Percentiles rank a stretch among this genome's conserved stretches.
Conservation (phyloP, 2,329 filamentous ascomycete species). For the Chrysoporthe austroafricana region DNA sequence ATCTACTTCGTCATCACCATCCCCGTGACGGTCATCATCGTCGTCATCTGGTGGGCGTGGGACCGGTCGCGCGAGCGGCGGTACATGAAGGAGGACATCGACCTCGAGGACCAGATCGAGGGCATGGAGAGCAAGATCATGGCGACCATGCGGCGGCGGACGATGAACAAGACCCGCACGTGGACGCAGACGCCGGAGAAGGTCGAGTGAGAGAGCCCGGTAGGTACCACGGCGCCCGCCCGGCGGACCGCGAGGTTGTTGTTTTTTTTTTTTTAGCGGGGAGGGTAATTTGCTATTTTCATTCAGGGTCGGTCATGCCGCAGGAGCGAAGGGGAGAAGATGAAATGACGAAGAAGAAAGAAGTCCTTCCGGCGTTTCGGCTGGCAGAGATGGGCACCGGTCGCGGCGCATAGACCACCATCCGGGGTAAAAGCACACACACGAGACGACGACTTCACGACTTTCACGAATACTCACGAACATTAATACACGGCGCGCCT, state of each 20-base stretch:
- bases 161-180: conserved; percentile 59
- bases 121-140: conserved; percentile 62
- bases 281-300: too few relatives aligned
- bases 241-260: too few relatives aligned
- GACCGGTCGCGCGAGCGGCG: conserved; percentile 54
- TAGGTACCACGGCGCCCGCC: too few relatives aligned
- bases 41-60: conserved; percentile 58
- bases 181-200: conserved; percentile 45
- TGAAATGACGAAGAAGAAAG: neutral
- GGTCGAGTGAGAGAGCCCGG: conserved; percentile 18
- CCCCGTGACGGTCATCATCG: conserved; percentile 59
- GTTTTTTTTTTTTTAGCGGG: too few relatives aligned
- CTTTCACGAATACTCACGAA: neutral
- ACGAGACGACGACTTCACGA: conserved; percentile 3
- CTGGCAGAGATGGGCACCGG: neutral
- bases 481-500: neutral
- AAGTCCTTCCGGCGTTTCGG: neutral
- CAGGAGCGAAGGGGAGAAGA: too few relatives aligned
- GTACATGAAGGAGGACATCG: conserved; percentile 53
- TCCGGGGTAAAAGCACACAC: neutral
- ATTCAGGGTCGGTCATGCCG: too few relatives aligned
- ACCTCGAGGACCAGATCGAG: conserved; percentile 59
- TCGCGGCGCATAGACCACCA: too few relatives aligned
- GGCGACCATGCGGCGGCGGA: conserved; percentile 58
- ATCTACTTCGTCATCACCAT: conserved; percentile 66